Base-by-base conservation (phyloP, 1,284 basidiomycete genomes). In the Marasmius tenuissimus region DNA sequence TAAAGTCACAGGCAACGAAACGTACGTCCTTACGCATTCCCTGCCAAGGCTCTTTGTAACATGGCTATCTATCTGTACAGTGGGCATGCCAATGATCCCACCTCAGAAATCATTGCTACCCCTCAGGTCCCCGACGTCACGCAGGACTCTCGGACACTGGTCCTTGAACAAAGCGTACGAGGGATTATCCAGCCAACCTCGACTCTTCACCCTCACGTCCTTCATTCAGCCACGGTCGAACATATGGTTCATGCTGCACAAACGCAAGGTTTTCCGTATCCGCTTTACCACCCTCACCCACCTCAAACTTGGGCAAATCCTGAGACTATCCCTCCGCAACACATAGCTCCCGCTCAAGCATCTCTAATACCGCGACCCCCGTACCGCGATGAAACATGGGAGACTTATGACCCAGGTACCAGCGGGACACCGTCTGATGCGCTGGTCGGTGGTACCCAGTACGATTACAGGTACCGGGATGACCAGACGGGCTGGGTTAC, bases 1-100 rank as follows among this genome's bases (percentile, higher is more conserved):
- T 68, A 93, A 87, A 75, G 85, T 93, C 33, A 87, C 82, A 14
- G 91, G 91, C n/a, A 80, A 76, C 35, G 91, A 93, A 74, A 75
- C 78, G 91, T 92, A 72, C 63, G 80, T 73, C 37, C 38, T 59
- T 51, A 50, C 2, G 51, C 69, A 71, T 64, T 57, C 58, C 5
- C 11, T 20, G 16, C 16, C 20, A 8, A 20, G 45, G 2, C 40
- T 42, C n/a, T 42, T 47, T 8, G 14, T 51, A 47, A 27, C 22
- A 52, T 33, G 9, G 16, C 35, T 2, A 27, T 27, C 27, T 27
- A 27, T 27, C 27, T 27, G 27, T 27, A 27, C 27, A 27, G 27
- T 27, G 27, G 27, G 27, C 27, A 27, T 47, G 45, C 45, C 16
- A 47, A 20, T 47, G 45, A 47, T 47, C 45, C 16, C 16, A 18